These are phyloP conservation scores for Calonectria honghensis DNA, from an alignment of 2,329 filamentous ascomycete species.

Conservation along the genomic window DNA sequence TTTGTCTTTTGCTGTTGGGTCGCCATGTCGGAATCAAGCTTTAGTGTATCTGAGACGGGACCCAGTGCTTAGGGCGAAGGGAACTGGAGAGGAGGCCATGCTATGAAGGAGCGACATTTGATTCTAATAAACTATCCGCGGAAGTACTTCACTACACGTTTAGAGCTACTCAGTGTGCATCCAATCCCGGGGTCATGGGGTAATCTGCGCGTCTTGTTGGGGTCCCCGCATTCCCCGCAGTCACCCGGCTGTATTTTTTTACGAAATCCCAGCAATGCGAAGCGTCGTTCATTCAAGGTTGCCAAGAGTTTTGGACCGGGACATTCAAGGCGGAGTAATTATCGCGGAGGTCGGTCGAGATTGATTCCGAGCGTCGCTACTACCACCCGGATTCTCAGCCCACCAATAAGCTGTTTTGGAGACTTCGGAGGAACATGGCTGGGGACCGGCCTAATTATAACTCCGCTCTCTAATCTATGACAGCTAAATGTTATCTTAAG, in stretches of 20 bases:
- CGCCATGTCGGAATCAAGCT: neutral
- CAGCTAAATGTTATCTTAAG: neutral
- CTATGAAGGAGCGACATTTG: neutral
- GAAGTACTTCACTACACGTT: neutral
- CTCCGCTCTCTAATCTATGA: neutral
- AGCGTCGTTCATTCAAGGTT: neutral
- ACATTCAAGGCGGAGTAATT: slow-evolving; percentile 2
- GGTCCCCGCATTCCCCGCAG: slow-evolving; percentile 26
- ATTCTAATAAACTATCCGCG: neutral
- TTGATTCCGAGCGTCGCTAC: neutral
- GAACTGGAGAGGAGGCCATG: neutral
- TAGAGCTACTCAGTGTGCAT: neutral
- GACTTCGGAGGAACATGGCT: neutral
- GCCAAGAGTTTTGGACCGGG: neutral
- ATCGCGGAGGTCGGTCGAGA: neutral
- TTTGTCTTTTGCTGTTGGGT: slow-evolving; percentile 24
- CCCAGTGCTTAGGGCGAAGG: neutral
- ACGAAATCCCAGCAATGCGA: slow-evolving; percentile 20
- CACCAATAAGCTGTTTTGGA: neutral
- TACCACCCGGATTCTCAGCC: neutral
- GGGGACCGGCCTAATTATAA: neutral
- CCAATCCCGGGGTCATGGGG: slow-evolving; percentile 11
- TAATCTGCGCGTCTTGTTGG: neutral
- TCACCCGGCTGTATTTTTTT: neutral
- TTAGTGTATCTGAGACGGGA: too few relatives aligned